Conservation (phyloP, 768 basidiomycete species). For the Mycena haematopus region DNA sequence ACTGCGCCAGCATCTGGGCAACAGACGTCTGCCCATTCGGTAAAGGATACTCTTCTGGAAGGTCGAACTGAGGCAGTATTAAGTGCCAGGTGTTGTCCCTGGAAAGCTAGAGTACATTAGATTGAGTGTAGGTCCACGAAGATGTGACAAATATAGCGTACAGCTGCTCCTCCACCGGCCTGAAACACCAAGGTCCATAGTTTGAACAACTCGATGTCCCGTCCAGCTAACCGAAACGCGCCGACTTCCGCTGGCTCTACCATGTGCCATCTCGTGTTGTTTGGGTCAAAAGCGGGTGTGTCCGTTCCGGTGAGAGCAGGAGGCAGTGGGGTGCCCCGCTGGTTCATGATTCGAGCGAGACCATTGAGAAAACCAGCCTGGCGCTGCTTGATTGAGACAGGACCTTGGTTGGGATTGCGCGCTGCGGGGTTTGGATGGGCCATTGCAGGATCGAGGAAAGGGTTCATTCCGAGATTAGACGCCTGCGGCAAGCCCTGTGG, state of each 20-base stretch:
- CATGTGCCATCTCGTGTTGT: constrained; percentile 65
- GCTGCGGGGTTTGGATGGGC: constrained; percentile 42
- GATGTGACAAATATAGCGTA: constrained; percentile 42
- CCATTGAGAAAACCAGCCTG: constrained; percentile 65
- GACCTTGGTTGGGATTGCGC: constrained; percentile 44
- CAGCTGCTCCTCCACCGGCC: constrained; percentile 66
- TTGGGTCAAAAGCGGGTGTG: constrained; percentile 65
- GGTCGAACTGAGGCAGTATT: constrained; percentile 61
- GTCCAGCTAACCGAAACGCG: constrained; percentile 70
- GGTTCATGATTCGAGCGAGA: constrained; percentile 65
- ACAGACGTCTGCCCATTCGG: constrained; percentile 56
- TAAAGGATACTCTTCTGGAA: constrained; percentile 61
- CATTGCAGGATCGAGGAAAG: constrained; percentile 55
- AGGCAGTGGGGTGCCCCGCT: constrained; percentile 70
- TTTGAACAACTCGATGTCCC: constrained; percentile 78
- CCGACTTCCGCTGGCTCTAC: constrained; percentile 70
- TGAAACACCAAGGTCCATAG: constrained; percentile 69
- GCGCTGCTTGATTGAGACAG: constrained; percentile 54
- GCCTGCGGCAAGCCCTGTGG: constrained; percentile 43
- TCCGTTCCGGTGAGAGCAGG: constrained; percentile 72
- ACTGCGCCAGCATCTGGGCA: constrained; percentile 57
- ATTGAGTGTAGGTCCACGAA: constrained; percentile 24
- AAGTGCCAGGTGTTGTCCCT: constrained; percentile 62
- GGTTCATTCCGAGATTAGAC: constrained; percentile 34
- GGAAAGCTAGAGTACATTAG: constrained; percentile 46